These are phyloP conservation scores for Pleurostoma richardsiae DNA, from an alignment of 2,329 filamentous ascomycete genomes.

Conservation along the genomic window DNA sequence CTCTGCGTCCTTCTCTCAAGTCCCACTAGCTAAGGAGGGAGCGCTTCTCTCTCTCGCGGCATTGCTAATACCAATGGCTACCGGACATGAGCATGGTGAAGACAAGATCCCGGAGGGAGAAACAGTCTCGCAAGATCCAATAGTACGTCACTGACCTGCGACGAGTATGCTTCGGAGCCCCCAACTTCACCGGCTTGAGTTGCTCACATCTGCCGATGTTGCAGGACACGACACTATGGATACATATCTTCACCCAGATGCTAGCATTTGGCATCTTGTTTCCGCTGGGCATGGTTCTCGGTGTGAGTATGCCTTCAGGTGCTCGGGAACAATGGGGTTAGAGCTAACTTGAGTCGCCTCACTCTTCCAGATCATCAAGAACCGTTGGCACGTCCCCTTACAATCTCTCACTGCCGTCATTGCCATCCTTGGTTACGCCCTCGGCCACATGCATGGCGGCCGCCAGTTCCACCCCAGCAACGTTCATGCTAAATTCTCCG, in stretches of 20 bases:
- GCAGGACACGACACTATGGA: constrained; percentile 81
- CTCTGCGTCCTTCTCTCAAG: background rate
- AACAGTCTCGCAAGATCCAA: constrained; percentile 65
- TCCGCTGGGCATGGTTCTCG: constrained; percentile 90
- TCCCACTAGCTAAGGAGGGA: background rate
- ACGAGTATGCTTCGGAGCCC: constrained; percentile 3
- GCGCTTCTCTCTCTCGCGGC: constrained; percentile 4
- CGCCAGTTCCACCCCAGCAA: constrained; percentile 74
- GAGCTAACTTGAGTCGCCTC: background rate
- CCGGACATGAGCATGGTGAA: constrained; percentile 44
- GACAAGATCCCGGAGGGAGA: constrained; percentile 63
- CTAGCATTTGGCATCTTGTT: constrained; percentile 88
- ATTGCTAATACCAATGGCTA: constrained; percentile 10
- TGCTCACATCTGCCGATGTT: background rate
- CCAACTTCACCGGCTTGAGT: too few species aligned
- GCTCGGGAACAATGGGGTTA: background rate
- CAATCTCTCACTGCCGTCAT: constrained; percentile 72
- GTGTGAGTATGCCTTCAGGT: constrained; percentile 49
- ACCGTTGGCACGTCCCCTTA: constrained; percentile 88
- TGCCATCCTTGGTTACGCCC: constrained; percentile 79
- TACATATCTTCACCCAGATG: constrained; percentile 86
- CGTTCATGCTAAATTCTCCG: constrained; percentile 77
- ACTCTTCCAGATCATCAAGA: constrained; percentile 68
- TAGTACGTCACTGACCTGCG: constrained; percentile 47
- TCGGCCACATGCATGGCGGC: constrained; percentile 87